These are phyloP conservation scores for Plasmodium adleri DNA, from an alignment of 169 alveolate species.

Conservation along the genomic window DNA sequence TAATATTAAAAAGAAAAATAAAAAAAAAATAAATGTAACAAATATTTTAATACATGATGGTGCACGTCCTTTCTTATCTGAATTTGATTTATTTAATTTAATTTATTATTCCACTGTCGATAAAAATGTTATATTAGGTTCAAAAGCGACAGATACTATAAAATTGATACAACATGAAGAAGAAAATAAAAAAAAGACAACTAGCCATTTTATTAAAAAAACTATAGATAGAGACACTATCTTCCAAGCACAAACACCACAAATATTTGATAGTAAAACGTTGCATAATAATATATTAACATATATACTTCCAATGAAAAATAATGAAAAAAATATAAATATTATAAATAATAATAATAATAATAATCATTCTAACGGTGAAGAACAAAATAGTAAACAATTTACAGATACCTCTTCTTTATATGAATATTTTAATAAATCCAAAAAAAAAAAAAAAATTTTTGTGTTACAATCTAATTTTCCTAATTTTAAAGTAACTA, in stretches of 20 bases:
- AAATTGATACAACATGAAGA: background rate
- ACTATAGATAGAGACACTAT: constrained; percentile 16
- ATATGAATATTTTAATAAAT: constrained; percentile 19
- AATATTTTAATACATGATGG: constrained; percentile 55
- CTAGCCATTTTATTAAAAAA: constrained; percentile 2
- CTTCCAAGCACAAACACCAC: constrained; percentile 60
- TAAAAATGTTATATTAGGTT: constrained; percentile 27
- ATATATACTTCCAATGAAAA: background rate
- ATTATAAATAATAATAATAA: too few species aligned
- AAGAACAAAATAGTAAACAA: background rate
- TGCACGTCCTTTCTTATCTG: constrained; percentile 63
- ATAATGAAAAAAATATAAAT: background rate
- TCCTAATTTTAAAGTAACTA: constrained; percentile 56
- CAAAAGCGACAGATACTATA: constrained; percentile 44
- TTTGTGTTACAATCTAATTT: constrained; percentile 19
- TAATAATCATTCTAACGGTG: too few species aligned
- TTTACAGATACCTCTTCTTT: constrained; percentile 56
- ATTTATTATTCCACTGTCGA: constrained; percentile 25
- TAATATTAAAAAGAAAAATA: background rate
- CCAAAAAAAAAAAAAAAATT: constrained; percentile 4
- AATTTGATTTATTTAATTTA: constrained; percentile 37
- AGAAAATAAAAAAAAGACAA: background rate
- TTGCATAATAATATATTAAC: background rate
- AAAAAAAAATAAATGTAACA: background rate
- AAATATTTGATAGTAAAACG: constrained; percentile 36